These are phyloP conservation scores for Septoria petroselini DNA, from an alignment of 2,329 filamentous ascomycete genomes.

Conservation along the genomic window DNA sequence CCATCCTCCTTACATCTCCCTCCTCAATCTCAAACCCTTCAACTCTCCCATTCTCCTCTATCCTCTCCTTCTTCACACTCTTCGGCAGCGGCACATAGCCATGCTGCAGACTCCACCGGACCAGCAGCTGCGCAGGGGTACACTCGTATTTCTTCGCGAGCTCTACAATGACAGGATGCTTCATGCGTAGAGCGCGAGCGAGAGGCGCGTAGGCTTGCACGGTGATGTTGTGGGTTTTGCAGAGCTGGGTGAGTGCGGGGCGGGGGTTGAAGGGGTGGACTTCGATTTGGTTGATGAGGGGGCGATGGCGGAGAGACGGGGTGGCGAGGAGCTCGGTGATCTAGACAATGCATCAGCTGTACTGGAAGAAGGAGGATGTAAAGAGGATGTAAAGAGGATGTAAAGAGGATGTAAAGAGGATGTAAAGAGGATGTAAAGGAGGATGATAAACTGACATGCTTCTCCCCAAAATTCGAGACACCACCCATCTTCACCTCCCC, in stretches of 20 bases:
- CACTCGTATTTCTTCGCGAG: constrained; percentile 67
- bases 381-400: too few species aligned
- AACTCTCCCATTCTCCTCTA: constrained; percentile 63
- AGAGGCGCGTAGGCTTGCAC: constrained; percentile 80
- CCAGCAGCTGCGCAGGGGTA: constrained; percentile 68
- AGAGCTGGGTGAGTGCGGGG: constrained; percentile 62
- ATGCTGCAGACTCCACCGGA: constrained; percentile 76
- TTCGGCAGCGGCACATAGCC: constrained; percentile 71
- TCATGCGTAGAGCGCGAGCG: constrained; percentile 67
- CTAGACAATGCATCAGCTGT: constrained; percentile 38
- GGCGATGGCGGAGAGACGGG: constrained; percentile 59
- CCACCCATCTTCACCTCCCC: constrained; percentile 70
- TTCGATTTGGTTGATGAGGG: constrained; percentile 77
- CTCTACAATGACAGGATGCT: constrained; percentile 59
- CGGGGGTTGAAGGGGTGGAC: constrained; percentile 80
- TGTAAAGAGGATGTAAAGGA: too few species aligned
- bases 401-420: too few species aligned
- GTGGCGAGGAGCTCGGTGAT: constrained; percentile 66
- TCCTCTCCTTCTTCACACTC: constrained; percentile 60
- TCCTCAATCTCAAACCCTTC: constrained; percentile 59
- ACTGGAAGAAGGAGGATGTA: too few species aligned
- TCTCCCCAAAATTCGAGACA: constrained; percentile 74
- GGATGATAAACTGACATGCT: constrained; percentile 57
- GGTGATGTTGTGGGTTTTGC: constrained; percentile 63
- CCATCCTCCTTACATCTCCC: constrained; percentile 62